Base-by-base conservation (phyloP, 2,329 filamentous ascomycete species). In the Epichloe sibirici region DNA sequence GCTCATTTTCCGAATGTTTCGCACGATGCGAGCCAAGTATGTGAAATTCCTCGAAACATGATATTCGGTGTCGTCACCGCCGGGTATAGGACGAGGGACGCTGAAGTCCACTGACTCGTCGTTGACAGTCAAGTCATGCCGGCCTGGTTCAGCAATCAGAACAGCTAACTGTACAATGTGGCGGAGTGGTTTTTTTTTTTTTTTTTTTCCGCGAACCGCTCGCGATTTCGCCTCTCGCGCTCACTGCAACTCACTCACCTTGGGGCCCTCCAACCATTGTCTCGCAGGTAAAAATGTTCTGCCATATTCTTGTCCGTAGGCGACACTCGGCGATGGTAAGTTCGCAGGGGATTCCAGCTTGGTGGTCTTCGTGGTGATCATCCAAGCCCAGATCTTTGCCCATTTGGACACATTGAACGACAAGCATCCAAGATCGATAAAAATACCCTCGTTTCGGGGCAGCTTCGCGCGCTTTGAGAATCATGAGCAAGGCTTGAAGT, bases 351-450 rank as follows among this genome's bases (percentile, higher is more conserved):
- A 78, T 79, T 23, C 85, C 87, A 50, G 81, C 78, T 57, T 84
- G 78, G 65, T 97, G 93, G 45, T 83, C 81, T 54, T 86, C 83
- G 56, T 82, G 82, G 69, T 97, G 91, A 57, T 95, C 89, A 63
- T 96, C 84, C 5, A 97, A 73, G 21, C 90, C 88, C 35, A 97
- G 74, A 64, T 96, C 91, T 62, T 94, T 93, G 28, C 83, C 89
- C 88, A 97, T 95, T 46, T 90, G 85, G 7, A 95, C 85, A 57
- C 91, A 89, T 55, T 90, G 88, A 51, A 95, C 91, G 21, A 95
- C 82, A 5, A 87, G 88, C 82, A 96, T 95, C 91, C 93, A 97
- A 0, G 93, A 97, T 39, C 91, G 84, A 69, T 93, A 97, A 67
- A 93, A 97, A 65, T 97, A 97, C 1, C 93, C 93, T 55, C 88